These are phyloP conservation scores for Parasitella parasitica DNA, from an alignment of 371 early-diverging fungal genomes.

Conservation along the genomic window DNA sequence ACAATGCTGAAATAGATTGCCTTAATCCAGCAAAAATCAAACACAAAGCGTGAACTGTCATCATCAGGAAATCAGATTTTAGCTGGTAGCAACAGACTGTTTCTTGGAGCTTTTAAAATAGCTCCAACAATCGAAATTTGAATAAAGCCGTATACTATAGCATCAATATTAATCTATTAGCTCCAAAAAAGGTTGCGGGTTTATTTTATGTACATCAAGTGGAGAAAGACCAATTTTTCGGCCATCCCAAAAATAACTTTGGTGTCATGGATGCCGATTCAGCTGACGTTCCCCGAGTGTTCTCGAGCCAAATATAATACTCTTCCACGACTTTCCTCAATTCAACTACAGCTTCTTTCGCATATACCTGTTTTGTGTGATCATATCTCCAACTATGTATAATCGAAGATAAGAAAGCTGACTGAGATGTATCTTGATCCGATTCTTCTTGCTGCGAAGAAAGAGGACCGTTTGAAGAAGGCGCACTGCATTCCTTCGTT, in stretches of 20 bases:
- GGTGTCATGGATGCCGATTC: neutral
- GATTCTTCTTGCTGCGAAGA: neutral
- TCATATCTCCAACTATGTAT: neutral
- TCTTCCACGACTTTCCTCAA: constrained; percentile 1
- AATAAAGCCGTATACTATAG: no score
- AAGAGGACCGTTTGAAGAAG: neutral
- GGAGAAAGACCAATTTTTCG: constrained; percentile 2
- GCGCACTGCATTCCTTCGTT: neutral
- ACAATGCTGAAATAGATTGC: no score
- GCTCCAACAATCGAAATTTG: no score
- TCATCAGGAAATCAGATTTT: no score
- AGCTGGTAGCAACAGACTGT: no score
- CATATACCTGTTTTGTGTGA: constrained; percentile 1
- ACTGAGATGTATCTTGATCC: neutral
- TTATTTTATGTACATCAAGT: neutral
- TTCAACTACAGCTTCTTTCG: neutral
- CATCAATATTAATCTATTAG: no score
- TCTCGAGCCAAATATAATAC: neutral
- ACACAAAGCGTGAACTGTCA: no score
- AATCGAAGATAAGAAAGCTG: neutral
- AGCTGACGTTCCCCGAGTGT: neutral
- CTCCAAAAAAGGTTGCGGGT: no score
- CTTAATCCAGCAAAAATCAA: no score
- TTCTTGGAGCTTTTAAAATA: no score
- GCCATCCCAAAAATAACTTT: constrained; percentile 1